A percentile compares a stretch with the other conserved stretches of the same genome.
Conservation (phyloP, 257 asterid species). For the Nicotiana tomentosiformis region DNA sequence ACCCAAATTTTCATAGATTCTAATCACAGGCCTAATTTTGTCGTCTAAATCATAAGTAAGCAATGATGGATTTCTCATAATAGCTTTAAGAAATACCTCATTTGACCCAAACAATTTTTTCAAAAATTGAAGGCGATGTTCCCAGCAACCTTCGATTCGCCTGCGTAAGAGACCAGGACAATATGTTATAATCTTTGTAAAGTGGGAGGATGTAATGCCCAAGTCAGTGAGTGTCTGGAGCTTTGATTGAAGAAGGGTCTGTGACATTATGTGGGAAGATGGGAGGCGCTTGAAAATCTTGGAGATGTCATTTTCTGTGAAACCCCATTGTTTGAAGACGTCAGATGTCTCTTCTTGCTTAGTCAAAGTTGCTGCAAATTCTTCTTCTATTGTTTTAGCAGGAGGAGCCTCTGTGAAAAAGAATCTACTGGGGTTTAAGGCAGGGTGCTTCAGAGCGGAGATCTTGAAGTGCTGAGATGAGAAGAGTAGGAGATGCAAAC, state of each 20-base stretch:
- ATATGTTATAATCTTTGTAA: conserved; percentile 46
- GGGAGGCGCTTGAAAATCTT: conserved; percentile 49
- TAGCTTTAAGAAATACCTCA: conserved; percentile 48
- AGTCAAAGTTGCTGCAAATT: conserved; percentile 6
- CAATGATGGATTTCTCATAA: conserved; percentile 65
- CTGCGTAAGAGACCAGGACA: conserved; percentile 61
- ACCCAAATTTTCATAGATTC: conserved; percentile 52
- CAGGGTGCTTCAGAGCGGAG: background rate
- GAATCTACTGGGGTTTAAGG: conserved; percentile 9
- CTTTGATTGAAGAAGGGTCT: conserved; percentile 38
- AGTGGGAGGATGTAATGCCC: conserved; percentile 51
- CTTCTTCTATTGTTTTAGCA: conserved; percentile 19
- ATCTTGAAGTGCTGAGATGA: background rate
- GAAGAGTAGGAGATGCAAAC: background rate
- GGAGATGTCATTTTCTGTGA: conserved; percentile 48
- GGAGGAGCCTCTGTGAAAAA: conserved; percentile 28
- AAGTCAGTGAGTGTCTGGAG: conserved; percentile 41
- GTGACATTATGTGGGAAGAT: conserved; percentile 38
- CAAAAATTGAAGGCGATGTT: conserved; percentile 51
- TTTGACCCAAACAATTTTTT: conserved; percentile 42
- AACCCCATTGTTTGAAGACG: conserved; percentile 56
- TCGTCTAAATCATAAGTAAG: conserved; percentile 58
- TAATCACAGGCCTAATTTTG: conserved; percentile 43
- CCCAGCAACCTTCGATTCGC: conserved; percentile 28
- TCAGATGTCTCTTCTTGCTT: conserved; percentile 29